Base-by-base conservation (phyloP, 441 rosid species). In the Bruguiera hainesii region DNA sequence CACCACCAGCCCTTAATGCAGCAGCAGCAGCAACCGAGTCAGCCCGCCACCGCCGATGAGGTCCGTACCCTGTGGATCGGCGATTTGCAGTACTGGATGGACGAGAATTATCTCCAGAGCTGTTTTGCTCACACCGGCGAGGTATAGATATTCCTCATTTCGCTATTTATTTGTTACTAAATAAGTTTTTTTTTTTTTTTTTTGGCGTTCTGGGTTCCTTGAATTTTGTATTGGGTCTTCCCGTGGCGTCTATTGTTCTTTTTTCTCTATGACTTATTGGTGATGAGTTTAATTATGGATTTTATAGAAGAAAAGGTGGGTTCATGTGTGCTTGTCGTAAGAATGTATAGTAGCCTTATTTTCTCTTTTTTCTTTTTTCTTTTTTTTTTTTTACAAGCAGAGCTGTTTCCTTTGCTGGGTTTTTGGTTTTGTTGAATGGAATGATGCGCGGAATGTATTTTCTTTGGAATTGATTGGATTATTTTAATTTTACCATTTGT, bases 61-160 rank as follows among this genome's bases (percentile, higher is more conserved):
- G 46, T 37, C 65, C 82, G 87, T 65, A 83, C 93, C 9, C 81
- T 87, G 53, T 87, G 93, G 93, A 87, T 87, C 72, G 90, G 93
- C 1, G 88, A 87, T 74, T 77, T 87, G 80, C 88, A 85, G 83
- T 79, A 84, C 58, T 81, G 84, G 83, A 87, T 87, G 90, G 88
- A 87, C 52, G 92, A 87, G 80, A 71, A 15, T 73, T 87, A 78
- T 68, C 42, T 87, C 28, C 21, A 30, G 25, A 55, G 59, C 73
- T 78, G 85, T 56, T 85, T 87, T 35, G 73, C 82, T 37, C 84
- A 78, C 10, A 78, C 81, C n/a, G 87, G 82, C 52, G 90, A 85
- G 92, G 92, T 85, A 42, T 56, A 8, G 35, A 6, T 56, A n/a
- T 2, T 11, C 5, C 37, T 33, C 37, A 1, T 7, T 33, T 33